Base-by-base conservation (phyloP, 75 land plant species). In the Isoetes taiwanensis region DNA sequence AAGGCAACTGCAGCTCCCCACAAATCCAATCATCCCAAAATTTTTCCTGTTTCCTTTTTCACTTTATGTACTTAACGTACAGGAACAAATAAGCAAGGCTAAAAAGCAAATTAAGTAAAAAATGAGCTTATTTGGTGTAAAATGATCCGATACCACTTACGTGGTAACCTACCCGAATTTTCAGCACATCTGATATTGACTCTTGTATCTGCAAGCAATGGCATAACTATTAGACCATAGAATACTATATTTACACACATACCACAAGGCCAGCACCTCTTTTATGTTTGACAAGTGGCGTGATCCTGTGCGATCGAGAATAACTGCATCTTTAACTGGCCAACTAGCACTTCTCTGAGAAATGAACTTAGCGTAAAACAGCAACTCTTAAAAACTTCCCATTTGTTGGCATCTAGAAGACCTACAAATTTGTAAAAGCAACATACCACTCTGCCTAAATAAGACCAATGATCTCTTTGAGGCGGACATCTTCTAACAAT, bases 281-380 rank as follows among this genome's bases (percentile, higher is more conserved):
- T 50, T 43, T 63, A 43, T 71, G 38, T 75, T 75, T 32, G 46
- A 43, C 2, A 75, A 61, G 29, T 56, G 55, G 6, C 77, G 73
- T 1, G 77, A 50, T 0, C 75, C 72, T 3, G 9, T 33, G 3
- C 77, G 63, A 34, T 75, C 77, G 35, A 75, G 32, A 26, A 75
- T 64, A 0, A 64, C 57, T 39, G 68, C 77, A 12, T 43, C 43
- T 52, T 32, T 56, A 3, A 55, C 27, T 2, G 72, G 72, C 67
- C 73, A 58, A 17, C 67, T 65, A 12, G 76, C 46, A 53, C 67
- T 72, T 21, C 29, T 43, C 65, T 64, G 42, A 19, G 34, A 2
- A 20, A 54, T 33, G 20, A 1, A n/a, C n/a, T n/a, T n/a, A n/a
- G n/a, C n/a, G n/a, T n/a, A n/a, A n/a, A n/a, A n/a, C n/a, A n/a